These are phyloP conservation scores for Teratosphaeria zuluensis DNA, from an alignment of 2,329 filamentous ascomycete species.

Conservation along the genomic window DNA sequence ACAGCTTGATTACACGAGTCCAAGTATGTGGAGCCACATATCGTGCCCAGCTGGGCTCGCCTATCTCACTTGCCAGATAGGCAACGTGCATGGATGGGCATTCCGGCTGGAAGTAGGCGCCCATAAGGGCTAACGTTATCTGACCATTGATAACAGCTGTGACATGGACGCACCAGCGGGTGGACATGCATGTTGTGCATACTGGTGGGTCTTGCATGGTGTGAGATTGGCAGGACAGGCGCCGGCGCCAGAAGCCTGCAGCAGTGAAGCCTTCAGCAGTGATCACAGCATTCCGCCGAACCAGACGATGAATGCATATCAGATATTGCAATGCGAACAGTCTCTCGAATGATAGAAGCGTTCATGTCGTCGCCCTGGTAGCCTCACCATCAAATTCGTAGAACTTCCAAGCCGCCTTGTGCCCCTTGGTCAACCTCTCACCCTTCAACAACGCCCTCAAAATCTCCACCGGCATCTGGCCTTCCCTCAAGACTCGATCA, in stretches of 20 bases:
- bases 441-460: slow-evolving; percentile 40
- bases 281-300: too few relatives aligned
- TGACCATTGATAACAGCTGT: not conserved
- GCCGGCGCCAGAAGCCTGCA: too few relatives aligned
- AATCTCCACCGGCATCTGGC: slow-evolving; percentile 47
- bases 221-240: too few relatives aligned
- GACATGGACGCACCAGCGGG: not conserved
- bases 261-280: too few relatives aligned
- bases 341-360: too few relatives aligned
- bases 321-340: too few relatives aligned
- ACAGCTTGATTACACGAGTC: not conserved
- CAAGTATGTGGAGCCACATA: not conserved
- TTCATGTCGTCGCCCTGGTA: not conserved
- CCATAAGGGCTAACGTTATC: not conserved
- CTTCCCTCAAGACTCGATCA: slow-evolving; percentile 42
- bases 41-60: not conserved
- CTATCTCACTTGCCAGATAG: not conserved
- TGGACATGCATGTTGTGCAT: not conserved
- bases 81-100: not conserved
- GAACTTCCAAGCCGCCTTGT: slow-evolving; percentile 40
- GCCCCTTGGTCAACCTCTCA: slow-evolving; percentile 25
- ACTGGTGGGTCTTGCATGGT: not conserved
- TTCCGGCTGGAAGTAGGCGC: not conserved
- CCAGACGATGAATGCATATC: too few relatives aligned
- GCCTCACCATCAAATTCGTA: slow-evolving; percentile 21